Conservation (phyloP, 139 green algal species). For the Yamagishiella unicocca region DNA sequence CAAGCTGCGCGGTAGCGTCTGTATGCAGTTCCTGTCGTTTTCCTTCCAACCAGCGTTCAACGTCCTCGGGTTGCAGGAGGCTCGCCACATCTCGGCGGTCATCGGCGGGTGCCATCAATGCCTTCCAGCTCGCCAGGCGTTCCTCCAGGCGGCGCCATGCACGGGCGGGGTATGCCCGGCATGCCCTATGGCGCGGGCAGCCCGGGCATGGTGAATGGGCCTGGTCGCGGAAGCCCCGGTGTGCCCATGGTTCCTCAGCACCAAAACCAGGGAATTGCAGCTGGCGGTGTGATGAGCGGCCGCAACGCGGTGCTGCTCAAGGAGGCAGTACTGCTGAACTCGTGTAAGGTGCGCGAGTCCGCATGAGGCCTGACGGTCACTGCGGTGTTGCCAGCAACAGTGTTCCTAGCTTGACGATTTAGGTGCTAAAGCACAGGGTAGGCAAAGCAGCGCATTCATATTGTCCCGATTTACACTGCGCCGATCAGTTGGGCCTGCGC, state of each 20-base stretch:
- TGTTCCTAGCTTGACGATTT: too few relatives aligned
- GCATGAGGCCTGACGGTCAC: too few relatives aligned
- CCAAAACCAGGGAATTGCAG: neutral
- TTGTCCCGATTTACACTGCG: too few relatives aligned
- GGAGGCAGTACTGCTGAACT: conserved; percentile 74
- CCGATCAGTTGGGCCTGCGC: too few relatives aligned
- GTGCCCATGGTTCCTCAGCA: neutral
- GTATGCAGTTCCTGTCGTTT: too few relatives aligned
- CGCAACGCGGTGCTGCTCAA: conserved; percentile 47
- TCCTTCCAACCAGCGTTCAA: neutral
- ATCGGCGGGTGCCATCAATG: neutral
- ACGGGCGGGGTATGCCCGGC: neutral
- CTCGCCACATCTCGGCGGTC: neutral
- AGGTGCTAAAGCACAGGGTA: too few relatives aligned
- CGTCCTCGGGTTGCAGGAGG: neutral
- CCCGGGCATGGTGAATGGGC: neutral
- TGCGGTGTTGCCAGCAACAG: too few relatives aligned
- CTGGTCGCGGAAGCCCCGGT: neutral
- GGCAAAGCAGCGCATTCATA: too few relatives aligned
- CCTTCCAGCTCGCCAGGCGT: neutral
- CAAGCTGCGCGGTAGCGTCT: too few relatives aligned
- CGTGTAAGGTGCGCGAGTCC: conserved; percentile 48
- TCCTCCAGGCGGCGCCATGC: neutral
- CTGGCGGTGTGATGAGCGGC: neutral
- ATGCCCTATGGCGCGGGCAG: neutral